Evolutionary conservation across 163 green algal genomes (phyloP).

Genomic region (Chlorella variabilis): DNA sequence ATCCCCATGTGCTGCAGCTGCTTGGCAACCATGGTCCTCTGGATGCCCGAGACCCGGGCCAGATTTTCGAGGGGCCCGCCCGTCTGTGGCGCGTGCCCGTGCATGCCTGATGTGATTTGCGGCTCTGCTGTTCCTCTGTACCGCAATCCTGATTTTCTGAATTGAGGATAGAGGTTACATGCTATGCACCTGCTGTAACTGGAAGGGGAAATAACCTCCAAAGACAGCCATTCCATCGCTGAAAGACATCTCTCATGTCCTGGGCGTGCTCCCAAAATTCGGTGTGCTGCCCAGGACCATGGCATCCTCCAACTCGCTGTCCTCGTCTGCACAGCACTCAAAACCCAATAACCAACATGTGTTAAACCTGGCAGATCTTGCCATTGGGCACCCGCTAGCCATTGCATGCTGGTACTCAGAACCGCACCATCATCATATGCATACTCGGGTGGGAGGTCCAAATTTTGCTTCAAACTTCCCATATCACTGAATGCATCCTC

Average conservation of each 20-base stretch:
- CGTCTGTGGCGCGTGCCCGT: constrained; percentile 32
- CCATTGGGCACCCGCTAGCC: neutral
- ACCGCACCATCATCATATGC: constrained; percentile 33
- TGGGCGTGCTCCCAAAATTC: constrained; percentile 3
- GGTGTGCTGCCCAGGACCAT: constrained; percentile 30
- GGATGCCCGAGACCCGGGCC: constrained; percentile 56
- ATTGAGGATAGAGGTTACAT: no score
- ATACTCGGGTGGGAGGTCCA: constrained; percentile 64
- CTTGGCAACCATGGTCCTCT: constrained; percentile 74
- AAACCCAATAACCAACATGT: neutral
- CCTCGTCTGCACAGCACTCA: constrained; percentile 4
- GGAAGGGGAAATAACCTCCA: no score
- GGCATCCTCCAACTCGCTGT: constrained; percentile 24
- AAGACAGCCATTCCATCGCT: no score
- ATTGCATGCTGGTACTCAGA: constrained; percentile 42
- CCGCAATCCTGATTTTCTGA: no score
- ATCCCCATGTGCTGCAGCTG: constrained; percentile 57
- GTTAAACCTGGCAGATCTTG: neutral
- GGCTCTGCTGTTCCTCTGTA: no score
- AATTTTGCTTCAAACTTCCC: constrained; percentile 64
- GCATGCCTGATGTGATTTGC: neutral
- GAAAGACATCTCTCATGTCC: no score
- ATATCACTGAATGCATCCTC: constrained; percentile 63
- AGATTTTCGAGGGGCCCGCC: constrained; percentile 53
- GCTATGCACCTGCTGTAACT: no score